Percentiles rank a stretch among this genome's conserved stretches.
These are phyloP conservation scores for Bauhinia variegata DNA, from an alignment of 306 rosid genomes.

Conservation along the genomic window DNA sequence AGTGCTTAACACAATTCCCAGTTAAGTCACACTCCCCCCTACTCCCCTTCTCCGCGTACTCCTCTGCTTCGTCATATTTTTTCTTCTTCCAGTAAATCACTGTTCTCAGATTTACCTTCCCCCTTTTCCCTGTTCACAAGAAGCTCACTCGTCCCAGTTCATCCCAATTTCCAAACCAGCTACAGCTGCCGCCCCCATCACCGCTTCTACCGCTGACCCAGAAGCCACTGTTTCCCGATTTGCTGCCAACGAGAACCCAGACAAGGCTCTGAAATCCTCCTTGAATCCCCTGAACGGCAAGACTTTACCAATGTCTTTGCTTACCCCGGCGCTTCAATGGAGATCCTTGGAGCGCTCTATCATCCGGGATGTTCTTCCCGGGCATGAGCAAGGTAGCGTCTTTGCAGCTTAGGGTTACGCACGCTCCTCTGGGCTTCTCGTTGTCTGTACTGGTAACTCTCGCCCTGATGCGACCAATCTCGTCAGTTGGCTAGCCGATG, in stretches of 20 bases:
- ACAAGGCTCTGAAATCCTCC: conserved; percentile 87
- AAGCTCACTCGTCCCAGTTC: conserved; percentile 31
- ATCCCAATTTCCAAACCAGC: conserved; percentile 35
- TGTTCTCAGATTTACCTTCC: conserved; percentile 30
- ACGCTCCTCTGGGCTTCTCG: conserved; percentile 73
- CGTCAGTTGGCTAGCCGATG: conserved; percentile 86
- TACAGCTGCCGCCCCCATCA: neutral
- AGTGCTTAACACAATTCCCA: no score
- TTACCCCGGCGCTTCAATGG: conserved; percentile 94
- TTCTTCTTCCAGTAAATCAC: conserved; percentile 7
- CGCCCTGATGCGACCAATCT: conserved; percentile 94
- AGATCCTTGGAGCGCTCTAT: conserved; percentile 83
- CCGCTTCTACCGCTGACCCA: neutral
- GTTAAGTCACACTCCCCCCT: no score
- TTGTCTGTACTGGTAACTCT: conserved; percentile 88
- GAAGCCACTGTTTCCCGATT: conserved; percentile 48
- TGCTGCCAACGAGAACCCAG: conserved; percentile 56
- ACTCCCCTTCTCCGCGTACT: conserved; percentile 41
- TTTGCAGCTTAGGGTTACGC: conserved; percentile 95
- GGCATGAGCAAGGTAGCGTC: conserved; percentile 87
- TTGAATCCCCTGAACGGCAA: conserved; percentile 81
- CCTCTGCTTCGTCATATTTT: neutral
- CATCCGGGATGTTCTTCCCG: conserved; percentile 79
- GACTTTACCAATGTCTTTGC: conserved; percentile 81
- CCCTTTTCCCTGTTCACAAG: conserved; percentile 33